Evolutionary conservation across 1,139 yeast genomes (phyloP).

Genomic region (Arxiozyma slooffiae): DNA sequence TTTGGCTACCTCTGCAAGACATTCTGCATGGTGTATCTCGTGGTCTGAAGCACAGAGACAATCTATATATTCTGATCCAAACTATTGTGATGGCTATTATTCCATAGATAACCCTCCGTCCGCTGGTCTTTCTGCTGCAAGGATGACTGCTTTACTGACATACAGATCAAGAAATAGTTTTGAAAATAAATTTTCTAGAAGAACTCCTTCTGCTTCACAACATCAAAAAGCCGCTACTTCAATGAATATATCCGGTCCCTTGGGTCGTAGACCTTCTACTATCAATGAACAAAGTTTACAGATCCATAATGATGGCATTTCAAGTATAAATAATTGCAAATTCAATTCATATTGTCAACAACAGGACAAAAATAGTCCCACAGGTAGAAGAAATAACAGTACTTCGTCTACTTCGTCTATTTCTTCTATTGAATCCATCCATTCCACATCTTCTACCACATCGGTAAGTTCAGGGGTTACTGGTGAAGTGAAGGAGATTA

Average conservation of each 20-base stretch:
- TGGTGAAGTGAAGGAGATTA: constrained; percentile 20
- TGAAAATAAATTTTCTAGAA: constrained; percentile 82
- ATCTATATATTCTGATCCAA: constrained; percentile 88
- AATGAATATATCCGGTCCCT: neutral
- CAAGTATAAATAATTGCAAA: constrained; percentile 1
- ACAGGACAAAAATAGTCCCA: neutral
- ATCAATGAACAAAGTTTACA: constrained; percentile 47
- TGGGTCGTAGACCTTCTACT: constrained; percentile 28
- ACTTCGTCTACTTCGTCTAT: constrained; percentile 14
- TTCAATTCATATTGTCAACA: constrained; percentile 3
- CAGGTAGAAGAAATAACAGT: constrained; percentile 4
- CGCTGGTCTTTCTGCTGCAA: constrained; percentile 86
- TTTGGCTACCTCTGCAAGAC: constrained; percentile 86
- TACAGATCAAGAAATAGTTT: constrained; percentile 88
- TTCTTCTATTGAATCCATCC: constrained; percentile 17
- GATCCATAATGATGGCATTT: constrained; percentile 57
- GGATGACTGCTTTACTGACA: constrained; percentile 92
- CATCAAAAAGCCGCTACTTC: constrained; percentile 12
- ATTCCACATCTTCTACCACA: constrained; percentile 24
- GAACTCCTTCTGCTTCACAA: constrained; percentile 39
- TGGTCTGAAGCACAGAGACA: constrained; percentile 99
- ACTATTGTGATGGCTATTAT: constrained; percentile 81
- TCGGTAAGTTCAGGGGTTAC: constrained; percentile 17
- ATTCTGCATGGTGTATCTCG: constrained; percentile 96
- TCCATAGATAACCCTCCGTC: constrained; percentile 66